Evolutionary conservation across 768 basidiomycete species (phyloP).

Genomic region (Candolleomyces efflorescens): DNA sequence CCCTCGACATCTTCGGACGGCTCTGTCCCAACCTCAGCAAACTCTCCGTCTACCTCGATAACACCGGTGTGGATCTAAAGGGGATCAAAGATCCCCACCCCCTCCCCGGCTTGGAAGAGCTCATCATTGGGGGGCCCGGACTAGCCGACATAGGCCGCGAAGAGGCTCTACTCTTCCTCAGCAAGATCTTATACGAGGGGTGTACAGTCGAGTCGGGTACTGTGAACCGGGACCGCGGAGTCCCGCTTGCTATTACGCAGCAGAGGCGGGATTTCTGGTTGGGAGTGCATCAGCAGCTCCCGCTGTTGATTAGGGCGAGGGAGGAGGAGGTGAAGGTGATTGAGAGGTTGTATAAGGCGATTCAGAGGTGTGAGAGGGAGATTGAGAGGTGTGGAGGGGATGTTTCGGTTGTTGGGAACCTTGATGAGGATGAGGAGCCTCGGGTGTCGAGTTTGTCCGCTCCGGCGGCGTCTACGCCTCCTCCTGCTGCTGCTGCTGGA

Average conservation of each 20-base stretch:
- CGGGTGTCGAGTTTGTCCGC: too few relatives aligned
- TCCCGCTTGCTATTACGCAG: not conserved
- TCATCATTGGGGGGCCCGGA: constrained; percentile 39
- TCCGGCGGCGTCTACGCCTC: too few relatives aligned
- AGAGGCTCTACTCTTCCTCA: constrained; percentile 46
- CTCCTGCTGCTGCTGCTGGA: too few relatives aligned
- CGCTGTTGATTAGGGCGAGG: constrained; percentile 39
- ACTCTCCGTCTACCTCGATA: constrained; percentile 40
- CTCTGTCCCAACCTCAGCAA: constrained; percentile 35
- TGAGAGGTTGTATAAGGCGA: constrained; percentile 34
- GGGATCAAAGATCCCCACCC: constrained; percentile 16
- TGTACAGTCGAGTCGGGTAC: constrained; percentile 31
- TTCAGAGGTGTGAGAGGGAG: constrained; percentile 48
- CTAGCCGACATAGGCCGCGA: constrained; percentile 42
- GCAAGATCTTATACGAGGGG: constrained; percentile 41
- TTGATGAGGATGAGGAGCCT: too few relatives aligned
- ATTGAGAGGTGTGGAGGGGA: constrained; percentile 37
- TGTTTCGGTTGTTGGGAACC: not conserved
- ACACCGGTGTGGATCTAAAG: constrained; percentile 20
- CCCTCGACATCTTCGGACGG: constrained; percentile 36
- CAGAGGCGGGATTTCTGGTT: constrained; percentile 31
- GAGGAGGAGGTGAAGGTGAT: constrained; percentile 39
- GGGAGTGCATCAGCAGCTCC: constrained; percentile 38
- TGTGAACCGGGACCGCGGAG: constrained; percentile 4
- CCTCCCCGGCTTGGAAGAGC: constrained; percentile 27